Evolutionary conservation across 176 grass and related monocot genomes (phyloP).

Genomic region (Saccharum spontaneum): DNA sequence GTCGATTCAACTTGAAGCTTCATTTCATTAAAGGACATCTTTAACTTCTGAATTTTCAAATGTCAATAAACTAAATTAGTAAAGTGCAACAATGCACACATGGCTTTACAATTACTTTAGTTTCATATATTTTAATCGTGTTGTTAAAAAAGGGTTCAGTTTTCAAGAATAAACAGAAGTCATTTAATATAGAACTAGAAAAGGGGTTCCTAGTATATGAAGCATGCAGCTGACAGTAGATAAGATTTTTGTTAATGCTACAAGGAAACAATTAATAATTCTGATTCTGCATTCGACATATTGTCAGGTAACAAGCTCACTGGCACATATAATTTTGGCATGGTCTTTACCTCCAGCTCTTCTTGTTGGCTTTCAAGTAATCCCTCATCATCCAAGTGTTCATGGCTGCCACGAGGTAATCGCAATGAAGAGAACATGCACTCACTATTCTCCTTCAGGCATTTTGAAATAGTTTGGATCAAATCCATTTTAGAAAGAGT

Average conservation of each 20-base stretch:
- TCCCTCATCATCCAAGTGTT: conserved; percentile 26
- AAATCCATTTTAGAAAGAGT: conserved; percentile 45
- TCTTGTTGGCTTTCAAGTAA: conserved; percentile 61
- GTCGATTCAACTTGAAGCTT: conserved; percentile 63
- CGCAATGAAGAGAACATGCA: conserved; percentile 16
- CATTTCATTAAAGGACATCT: conserved; percentile 64
- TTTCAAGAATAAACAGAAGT: background rate
- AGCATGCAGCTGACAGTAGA: background rate
- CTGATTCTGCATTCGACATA: conserved; percentile 1
- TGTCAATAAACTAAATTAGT: conserved; percentile 12
- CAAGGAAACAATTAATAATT: background rate
- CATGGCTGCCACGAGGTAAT: conserved; percentile 5
- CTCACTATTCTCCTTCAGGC: conserved; percentile 40
- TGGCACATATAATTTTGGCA: conserved; percentile 6
- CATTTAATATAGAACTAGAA: background rate
- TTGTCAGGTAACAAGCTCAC: conserved; percentile 3
- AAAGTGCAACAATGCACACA: background rate
- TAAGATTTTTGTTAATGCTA: background rate
- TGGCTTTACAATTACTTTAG: background rate
- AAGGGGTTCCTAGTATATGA: background rate
- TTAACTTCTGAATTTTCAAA: conserved; percentile 57
- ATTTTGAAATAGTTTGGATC: conserved; percentile 56
- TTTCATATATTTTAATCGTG: background rate
- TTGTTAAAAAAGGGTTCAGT: background rate
- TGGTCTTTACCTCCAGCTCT: conserved; percentile 54